Evolutionary conservation across 148 eudicot species (phyloP).

Genomic region (Heliosperma pusillum): DNA sequence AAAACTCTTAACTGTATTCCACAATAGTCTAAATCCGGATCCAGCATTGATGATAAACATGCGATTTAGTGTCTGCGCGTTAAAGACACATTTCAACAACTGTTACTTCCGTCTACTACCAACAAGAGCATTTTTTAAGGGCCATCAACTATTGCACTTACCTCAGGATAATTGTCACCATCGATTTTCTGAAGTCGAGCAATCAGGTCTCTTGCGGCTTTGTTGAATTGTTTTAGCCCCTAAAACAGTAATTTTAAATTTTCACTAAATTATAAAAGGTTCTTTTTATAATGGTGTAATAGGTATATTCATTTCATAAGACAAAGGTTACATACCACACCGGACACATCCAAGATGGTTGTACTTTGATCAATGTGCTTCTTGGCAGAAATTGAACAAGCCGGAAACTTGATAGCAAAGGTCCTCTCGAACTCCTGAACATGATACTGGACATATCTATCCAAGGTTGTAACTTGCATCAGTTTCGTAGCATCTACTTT

Average conservation of each 20-base stretch:
- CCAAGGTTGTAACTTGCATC: constrained; percentile 87
- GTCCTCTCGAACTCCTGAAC: constrained; percentile 87
- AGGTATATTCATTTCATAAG: no score
- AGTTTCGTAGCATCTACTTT: constrained; percentile 92
- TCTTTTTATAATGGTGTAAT: neutral
- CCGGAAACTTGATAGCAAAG: constrained; percentile 77
- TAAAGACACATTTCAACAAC: constrained; percentile 14
- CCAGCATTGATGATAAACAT: constrained; percentile 99
- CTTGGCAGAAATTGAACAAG: constrained; percentile 86
- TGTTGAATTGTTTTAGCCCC: constrained; percentile 87
- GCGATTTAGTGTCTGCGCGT: constrained; percentile 76
- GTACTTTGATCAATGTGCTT: constrained; percentile 94
- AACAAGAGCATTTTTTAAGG: constrained; percentile 2
- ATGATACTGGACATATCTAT: constrained; percentile 78
- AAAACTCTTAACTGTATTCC: constrained; percentile 87
- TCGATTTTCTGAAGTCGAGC: constrained; percentile 85
- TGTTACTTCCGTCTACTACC: neutral
- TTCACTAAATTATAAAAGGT: neutral
- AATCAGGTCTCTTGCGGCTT: constrained; percentile 81
- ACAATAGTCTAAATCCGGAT: constrained; percentile 84
- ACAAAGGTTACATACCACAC: constrained; percentile 63
- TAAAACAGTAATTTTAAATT: constrained; percentile 23
- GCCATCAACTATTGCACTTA: constrained; percentile 13
- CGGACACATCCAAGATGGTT: constrained; percentile 91
- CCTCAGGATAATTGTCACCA: constrained; percentile 97